A percentile compares a stretch with the other conserved stretches of the same genome.
Conservation (phyloP, 1,139 yeast species). For the Taphrina populina region DNA sequence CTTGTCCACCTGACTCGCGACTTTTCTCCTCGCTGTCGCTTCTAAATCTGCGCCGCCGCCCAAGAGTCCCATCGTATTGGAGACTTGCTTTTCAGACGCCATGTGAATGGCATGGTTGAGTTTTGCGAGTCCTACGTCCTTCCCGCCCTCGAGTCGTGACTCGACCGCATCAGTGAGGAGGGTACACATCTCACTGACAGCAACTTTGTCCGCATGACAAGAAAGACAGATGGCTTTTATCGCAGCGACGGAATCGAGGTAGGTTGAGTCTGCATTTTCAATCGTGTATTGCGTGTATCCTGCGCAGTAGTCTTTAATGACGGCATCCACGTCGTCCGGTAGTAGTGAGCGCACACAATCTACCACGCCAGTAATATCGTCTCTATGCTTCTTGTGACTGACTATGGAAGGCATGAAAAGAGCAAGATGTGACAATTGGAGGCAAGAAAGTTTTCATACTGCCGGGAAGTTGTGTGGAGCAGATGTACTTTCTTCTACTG, state of each 20-base stretch:
- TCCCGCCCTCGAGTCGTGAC: constrained; percentile 11
- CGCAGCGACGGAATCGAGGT: constrained; percentile 17
- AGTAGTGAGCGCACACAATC: constrained; percentile 10
- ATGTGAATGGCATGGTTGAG: constrained; percentile 31
- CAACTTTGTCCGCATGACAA: constrained; percentile 19
- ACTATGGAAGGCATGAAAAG: constrained; percentile 9
- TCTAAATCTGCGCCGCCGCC: constrained; percentile 82
- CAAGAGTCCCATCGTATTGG: constrained; percentile 47
- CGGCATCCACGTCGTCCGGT: constrained; percentile 20
- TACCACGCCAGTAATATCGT: neutral
- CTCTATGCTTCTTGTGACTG: neutral
- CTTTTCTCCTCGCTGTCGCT: constrained; percentile 77
- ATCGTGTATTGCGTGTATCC: constrained; percentile 27
- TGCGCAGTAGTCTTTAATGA: constrained; percentile 23
- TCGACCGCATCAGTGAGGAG: constrained; percentile 15
- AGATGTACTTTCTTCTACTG: too few relatives aligned
- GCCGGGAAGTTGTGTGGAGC: too few relatives aligned
- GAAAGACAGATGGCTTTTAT: constrained; percentile 27
- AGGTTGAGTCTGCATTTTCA: constrained; percentile 23
- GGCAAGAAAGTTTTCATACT: too few relatives aligned
- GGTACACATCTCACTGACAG: constrained; percentile 11
- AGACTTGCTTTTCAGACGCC: constrained; percentile 31
- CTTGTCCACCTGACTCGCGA: constrained; percentile 91
- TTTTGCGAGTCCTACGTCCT: constrained; percentile 29
- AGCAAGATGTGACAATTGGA: too few relatives aligned